Base-by-base conservation (phyloP, 805 yeast species). In the Cyberlindnera sargentensis region DNA sequence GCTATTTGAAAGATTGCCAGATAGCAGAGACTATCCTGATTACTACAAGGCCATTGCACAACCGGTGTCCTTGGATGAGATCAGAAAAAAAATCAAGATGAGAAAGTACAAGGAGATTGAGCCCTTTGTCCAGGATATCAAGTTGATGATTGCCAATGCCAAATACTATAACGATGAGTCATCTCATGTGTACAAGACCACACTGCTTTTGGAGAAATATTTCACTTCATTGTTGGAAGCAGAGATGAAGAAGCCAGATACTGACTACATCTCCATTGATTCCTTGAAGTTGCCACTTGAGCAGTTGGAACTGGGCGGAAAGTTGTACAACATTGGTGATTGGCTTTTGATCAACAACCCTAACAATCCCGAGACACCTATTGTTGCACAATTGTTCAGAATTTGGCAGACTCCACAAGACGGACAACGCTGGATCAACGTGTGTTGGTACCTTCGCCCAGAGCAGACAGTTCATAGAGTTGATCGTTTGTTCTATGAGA, bases 401-500 rank as follows among this genome's bases (percentile, higher is more conserved):
- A 76, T 93, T 48, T 93, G 99, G 99, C 78, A 82, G 47, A 73
- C 78, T n/a, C 37, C 37, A 31, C 68, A 72, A 20, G 95, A 89
- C 50, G 95, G 90, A 43, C 80, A 82, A 55, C 76, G 82, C 47
- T 90, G 90, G 80, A 76, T 90, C 58, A 91, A 93, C 61, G 95
- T 87, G 34, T 93, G 98, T 69, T 93, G 98, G 99, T 93, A 91
- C 65, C 84, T 87, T 58, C 79, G 98, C 53, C 96, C 99, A 1
- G 98, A 93, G 62, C 97, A 95, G 72, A 93, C 99, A 0, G 95
- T 93, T 37, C 99, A 93, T 64, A 76, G 95, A 54, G 83, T 74
- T 36, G 98, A 93, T 65, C 73, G 96, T 57, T 66, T 89, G 44
- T 93, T 93, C 62, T 87, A 85, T 66, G 88, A 83, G 53, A 89